A percentile compares a stretch with the other conserved stretches of the same genome.
Evolutionary conservation across 148 eudicot genomes (phyloP).

Genomic region (Diospyros lotus): DNA sequence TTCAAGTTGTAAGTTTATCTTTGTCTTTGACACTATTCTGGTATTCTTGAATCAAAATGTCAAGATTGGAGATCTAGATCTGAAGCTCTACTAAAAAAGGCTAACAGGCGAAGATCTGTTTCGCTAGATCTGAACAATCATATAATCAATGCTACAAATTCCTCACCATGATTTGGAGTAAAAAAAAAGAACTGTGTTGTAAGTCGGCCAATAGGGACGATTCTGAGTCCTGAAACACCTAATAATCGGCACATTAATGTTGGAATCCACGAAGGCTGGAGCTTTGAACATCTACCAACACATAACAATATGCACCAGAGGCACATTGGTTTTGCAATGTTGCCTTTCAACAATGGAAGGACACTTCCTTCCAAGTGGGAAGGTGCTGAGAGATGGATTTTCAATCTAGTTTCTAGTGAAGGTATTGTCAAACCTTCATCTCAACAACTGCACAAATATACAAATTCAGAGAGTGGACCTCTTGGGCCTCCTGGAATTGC

Average conservation of each 20-base stretch:
- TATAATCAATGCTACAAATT: slow-evolving; percentile 30
- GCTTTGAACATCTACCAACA: slow-evolving; percentile 81
- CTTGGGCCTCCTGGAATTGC: slow-evolving; percentile 77
- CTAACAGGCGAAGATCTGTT: slow-evolving; percentile 59
- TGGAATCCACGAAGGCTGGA: slow-evolving; percentile 73
- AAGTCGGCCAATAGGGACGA: slow-evolving; percentile 38
- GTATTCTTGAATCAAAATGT: slow-evolving; percentile 46
- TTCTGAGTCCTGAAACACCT: slow-evolving; percentile 83
- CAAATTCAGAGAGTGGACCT: slow-evolving; percentile 92
- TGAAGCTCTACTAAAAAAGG: slow-evolving; percentile 43
- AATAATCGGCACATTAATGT: slow-evolving; percentile 45
- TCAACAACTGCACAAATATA: slow-evolving; percentile 56
- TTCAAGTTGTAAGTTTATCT: background rate
- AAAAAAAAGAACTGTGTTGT: slow-evolving; percentile 47
- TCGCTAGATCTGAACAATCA: slow-evolving; percentile 69
- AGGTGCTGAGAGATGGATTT: slow-evolving; percentile 98
- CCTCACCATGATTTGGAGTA: slow-evolving; percentile 61
- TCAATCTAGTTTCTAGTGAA: slow-evolving; percentile 70
- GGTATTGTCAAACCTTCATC: slow-evolving; percentile 41
- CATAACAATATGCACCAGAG: slow-evolving; percentile 44
- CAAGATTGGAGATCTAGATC: slow-evolving; percentile 70
- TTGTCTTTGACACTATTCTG: background rate
- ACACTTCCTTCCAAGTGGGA: slow-evolving; percentile 96
- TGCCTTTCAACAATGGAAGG: slow-evolving; percentile 60
- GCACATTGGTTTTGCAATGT: slow-evolving; percentile 44